Evolutionary conservation across 768 basidiomycete genomes (phyloP), one percentile per base, ranked within the genome.

Genomic region (Lactarius hengduanensis): DNA sequence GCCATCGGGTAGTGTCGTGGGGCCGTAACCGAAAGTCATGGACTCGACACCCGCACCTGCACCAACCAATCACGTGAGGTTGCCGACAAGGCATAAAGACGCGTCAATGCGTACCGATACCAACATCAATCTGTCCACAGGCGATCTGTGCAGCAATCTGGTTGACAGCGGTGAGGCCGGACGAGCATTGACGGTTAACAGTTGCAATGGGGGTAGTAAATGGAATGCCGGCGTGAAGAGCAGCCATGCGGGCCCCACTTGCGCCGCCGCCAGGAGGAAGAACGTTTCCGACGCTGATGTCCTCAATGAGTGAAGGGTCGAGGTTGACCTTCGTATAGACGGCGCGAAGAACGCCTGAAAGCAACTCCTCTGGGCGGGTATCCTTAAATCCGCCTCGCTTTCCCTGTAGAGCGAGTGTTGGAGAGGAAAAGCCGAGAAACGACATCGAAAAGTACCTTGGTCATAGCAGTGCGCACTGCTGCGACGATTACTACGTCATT

Each of bases 371-470:
- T 6, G 92, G 90, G 60, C 85, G 83, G 41, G 92, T 94, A 77
- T 96, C 92, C 77, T 94, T 94, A 84, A 94, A 95, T 16, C 89
- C 91, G 62, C 94, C 94, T 73, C 94, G 95, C 74, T 82, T 87
- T 30, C 85, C 86, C 91, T 92, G 69, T 18, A 64, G 34, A 54
- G 57, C 55, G 34, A n/a, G 36, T 56, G 36, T 62, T 26, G 54
- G 30, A 28, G 59, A 59, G 45, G 59, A 71, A 59, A 34, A 36
- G 38, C 22, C n/a, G 20, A 16, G 56, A n/a, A 59, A 66, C 41
- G 36, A n/a, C 20, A 32, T 45, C 8, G 8, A 15, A 54, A 10
- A 73, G 62, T 40, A 92, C 94, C 84, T 95, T 96, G 36, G 96
- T 97, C 66, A 96, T 83, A 30, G 97, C 92, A 55, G 95, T 94